Evolutionary conservation across 2,329 filamentous ascomycete genomes (phyloP).

Genomic region (Penicillium thymicola): DNA sequence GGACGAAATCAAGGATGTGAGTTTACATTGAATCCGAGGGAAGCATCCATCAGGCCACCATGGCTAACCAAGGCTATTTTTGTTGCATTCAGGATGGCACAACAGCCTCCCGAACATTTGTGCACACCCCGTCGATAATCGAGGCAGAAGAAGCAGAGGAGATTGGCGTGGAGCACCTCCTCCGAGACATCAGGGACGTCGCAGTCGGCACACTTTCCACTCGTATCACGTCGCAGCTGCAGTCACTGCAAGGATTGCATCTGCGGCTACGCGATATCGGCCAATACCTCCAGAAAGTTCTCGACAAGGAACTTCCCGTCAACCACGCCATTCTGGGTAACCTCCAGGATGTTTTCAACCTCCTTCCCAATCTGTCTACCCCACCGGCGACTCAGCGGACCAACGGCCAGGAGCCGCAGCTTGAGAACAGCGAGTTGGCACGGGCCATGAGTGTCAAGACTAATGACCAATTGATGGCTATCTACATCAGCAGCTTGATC

Average conservation of each 20-base stretch:
- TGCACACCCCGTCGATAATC: slow-evolving; percentile 96
- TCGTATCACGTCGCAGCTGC: slow-evolving; percentile 93
- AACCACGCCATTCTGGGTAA: slow-evolving; percentile 98
- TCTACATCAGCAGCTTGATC: slow-evolving; percentile 95
- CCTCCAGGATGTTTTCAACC: slow-evolving; percentile 98
- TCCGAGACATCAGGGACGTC: slow-evolving; percentile 96
- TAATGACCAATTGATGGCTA: slow-evolving; percentile 97
- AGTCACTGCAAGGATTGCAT: slow-evolving; percentile 94
- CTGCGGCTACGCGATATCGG: slow-evolving; percentile 93
- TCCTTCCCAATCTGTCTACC: slow-evolving; percentile 90
- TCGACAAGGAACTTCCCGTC: slow-evolving; percentile 86
- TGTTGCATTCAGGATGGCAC: slow-evolving; percentile 72
- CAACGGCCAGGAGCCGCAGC: slow-evolving; percentile 55
- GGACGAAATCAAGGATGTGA: slow-evolving; percentile 98
- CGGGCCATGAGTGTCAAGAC: slow-evolving; percentile 98
- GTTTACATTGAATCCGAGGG: slow-evolving; percentile 32
- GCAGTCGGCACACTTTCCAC: slow-evolving; percentile 95
- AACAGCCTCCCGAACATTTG: slow-evolving; percentile 93
- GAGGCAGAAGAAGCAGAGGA: slow-evolving; percentile 99
- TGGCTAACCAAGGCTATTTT: neutral
- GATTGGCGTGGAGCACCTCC: slow-evolving; percentile 95
- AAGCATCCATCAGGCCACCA: neutral
- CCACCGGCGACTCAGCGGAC: slow-evolving; percentile 61
- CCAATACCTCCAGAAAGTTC: slow-evolving; percentile 90
- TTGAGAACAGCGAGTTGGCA: slow-evolving; percentile 79